Evolutionary conservation across 352 stramenopile species (phyloP), one percentile per base, ranked within the genome.

Genomic region (Chrysophaeum taylorii): DNA sequence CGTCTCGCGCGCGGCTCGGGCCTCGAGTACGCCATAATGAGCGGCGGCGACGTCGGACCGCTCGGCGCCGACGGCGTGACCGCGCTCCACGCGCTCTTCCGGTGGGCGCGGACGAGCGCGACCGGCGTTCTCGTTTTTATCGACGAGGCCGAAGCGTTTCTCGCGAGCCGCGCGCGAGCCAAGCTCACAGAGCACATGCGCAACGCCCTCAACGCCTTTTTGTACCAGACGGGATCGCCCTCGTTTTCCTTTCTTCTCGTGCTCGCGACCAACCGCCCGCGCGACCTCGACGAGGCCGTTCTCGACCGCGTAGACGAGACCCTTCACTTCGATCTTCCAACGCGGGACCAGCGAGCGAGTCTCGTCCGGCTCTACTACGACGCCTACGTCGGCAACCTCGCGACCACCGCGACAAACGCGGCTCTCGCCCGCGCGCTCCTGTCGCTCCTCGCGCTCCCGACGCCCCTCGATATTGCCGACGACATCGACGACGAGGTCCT

Each of bases 1-100:
- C 88, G 89, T 64, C 80, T 98, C 33, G 92, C 92, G 21, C 82
- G 84, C 64, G 84, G 91, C 76, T 96, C 91, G 42, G 92, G 91
- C 16, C 85, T 98, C 70, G 93, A 98, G 76, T 98, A 97, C 76
- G 93, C 94, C 43, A 92, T 98, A 63, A 86, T 98, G 69, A 96
- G 86, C 52, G 94, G 94, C 76, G 93, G 93, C 80, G 94, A 98
- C 73, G 90, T 98, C 23, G 92, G 88, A 35, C 93, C 94, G 27
- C 82, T 98, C 35, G 92, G 92, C 45, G 84, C 83, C 36, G 90
- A 98, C 73, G 91, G 88, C 61, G 91, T 98, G 29, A 97, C 91
- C 9, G 89, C 97, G 83, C 95, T 98, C 73, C 92, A 98, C 81
- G 92, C 92, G 75, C 79, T 98, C 35, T 97, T 98, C 72, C 83